A percentile compares a stretch with the other conserved stretches of the same genome.
Evolutionary conservation across 352 stramenopile genomes (phyloP).

Genomic region (Detonula confervacea): DNA sequence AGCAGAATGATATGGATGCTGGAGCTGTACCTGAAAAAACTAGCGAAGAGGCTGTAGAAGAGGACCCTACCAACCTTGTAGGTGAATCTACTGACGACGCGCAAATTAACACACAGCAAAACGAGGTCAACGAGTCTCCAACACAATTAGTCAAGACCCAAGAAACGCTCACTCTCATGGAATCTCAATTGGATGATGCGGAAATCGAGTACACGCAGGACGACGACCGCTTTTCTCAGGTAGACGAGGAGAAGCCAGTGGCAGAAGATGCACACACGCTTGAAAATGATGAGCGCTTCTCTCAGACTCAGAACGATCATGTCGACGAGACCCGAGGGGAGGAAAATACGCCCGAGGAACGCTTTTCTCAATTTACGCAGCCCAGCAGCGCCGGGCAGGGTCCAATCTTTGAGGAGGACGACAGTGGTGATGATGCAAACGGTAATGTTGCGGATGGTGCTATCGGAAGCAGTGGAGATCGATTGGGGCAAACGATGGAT

Average conservation of each 20-base stretch:
- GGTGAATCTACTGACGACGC: too few relatives aligned
- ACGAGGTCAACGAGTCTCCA: too few relatives aligned
- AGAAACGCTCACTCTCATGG: conserved; percentile 47
- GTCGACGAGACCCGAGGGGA: background rate
- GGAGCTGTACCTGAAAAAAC: too few relatives aligned
- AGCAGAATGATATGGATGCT: too few relatives aligned
- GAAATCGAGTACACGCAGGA: conserved; percentile 1
- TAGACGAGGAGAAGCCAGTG: background rate
- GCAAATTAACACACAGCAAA: too few relatives aligned
- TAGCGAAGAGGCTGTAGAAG: too few relatives aligned
- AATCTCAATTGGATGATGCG: conserved; percentile 28
- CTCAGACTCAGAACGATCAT: background rate
- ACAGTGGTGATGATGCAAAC: background rate
- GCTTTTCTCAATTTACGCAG: conserved; percentile 39
- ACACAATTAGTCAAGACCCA: conserved; percentile 30
- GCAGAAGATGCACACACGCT: background rate
- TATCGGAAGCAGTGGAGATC: background rate
- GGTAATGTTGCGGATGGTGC: background rate
- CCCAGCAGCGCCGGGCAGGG: too few relatives aligned
- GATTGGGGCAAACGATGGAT: background rate
- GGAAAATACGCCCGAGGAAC: conserved; percentile 35
- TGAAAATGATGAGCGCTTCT: conserved; percentile 40
- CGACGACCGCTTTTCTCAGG: conserved; percentile 49
- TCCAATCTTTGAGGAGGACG: conserved; percentile 26
- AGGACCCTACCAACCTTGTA: too few relatives aligned